Base-by-base conservation (phyloP, 2,329 filamentous ascomycete genomes). In the Claviceps purpurea region DNA sequence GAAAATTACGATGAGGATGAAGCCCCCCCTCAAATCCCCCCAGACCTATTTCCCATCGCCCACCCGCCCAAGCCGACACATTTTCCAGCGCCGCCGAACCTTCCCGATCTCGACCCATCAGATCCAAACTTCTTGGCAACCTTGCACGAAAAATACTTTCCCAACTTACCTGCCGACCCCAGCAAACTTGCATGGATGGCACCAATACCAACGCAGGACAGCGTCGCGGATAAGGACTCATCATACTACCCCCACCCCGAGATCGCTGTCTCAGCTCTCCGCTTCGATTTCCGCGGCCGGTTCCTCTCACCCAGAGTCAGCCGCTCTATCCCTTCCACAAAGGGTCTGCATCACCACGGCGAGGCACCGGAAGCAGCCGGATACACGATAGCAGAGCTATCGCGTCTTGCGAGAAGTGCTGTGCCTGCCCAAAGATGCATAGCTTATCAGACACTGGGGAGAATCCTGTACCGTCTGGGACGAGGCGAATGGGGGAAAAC, bases 111-210 rank as follows among this genome's bases (percentile, higher is more conserved):
- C 56, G 88, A 97, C 65, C 89, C 90, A 0, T 74, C 80, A 40
- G 87, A 90, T 54, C 84, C 87, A 0, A 76, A 88, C 62, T 97
- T 97, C 70, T 82, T 97, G 53, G 70, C 79, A 47, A 84, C 87
- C 52, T 80, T 98, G 5, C 90, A 95, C 73, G 71, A 82, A 22
- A 95, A 96, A 67, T 98, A 95, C 76, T 98, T 96, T 68, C 90
- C 93, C 13, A 80, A 82, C 56, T 82, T 95, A 1, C 82, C 90
- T 2, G 81, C 89, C 51, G 88, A 96, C 66, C 89, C 90, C 0
- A 82, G 84, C 54, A 85, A 87, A 50, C 79, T 96, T 4, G 87
- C 88, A 20, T 98, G 91, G 91, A 93, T 97, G 79, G 82, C 84
- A 49, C 84, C 85, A 14, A 63, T 85, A 49, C 82, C 82, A 6